phyloP scores from a whole-genome alignment of 768 basidiomycete genomes.

The Coprinellus aureogranulatus region DNA sequence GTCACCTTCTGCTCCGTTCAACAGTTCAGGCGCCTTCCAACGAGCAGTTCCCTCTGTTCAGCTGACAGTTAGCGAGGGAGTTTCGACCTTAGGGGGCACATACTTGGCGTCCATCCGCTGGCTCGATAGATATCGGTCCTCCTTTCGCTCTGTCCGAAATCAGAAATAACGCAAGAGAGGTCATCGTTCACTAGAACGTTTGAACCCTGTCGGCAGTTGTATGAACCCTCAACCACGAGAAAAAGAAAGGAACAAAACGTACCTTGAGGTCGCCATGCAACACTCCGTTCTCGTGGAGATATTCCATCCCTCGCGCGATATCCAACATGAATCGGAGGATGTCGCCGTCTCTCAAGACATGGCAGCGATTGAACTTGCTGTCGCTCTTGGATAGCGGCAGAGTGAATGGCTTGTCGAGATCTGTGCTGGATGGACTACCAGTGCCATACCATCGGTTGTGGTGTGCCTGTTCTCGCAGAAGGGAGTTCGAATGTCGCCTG shows the following conservation, averaged over 20 bases:
- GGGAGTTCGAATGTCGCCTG: neutral
- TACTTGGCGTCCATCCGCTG: conserved; percentile 42
- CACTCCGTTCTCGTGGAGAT: conserved; percentile 66
- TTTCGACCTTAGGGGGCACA: conserved; percentile 32
- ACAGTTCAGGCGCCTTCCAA: conserved; percentile 72
- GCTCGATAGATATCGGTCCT: conserved; percentile 68
- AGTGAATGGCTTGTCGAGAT: neutral
- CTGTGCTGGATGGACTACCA: neutral
- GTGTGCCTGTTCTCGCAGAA: conserved; percentile 8
- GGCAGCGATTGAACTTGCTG: conserved; percentile 11
- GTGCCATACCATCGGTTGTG: conserved; percentile 7
- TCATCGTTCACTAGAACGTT: conserved; percentile 76
- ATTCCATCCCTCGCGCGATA: conserved; percentile 83
- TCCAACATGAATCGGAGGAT: conserved; percentile 65
- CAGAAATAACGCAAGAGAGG: conserved; percentile 68
- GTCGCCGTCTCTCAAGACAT: conserved; percentile 34
- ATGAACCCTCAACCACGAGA: neutral
- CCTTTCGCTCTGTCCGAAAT: conserved; percentile 84
- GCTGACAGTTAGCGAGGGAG: neutral
- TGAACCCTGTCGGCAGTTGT: conserved; percentile 42
- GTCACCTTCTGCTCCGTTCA: conserved; percentile 42
- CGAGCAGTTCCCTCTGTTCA: conserved; percentile 58
- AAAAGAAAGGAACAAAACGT: conserved; percentile 12
- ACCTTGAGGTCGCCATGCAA: conserved; percentile 83
- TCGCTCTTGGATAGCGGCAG: conserved; percentile 10